Percentiles rank a stretch among this genome's conserved stretches.
Conservation (phyloP, 495 filamentous ascomycete species). For the Lasiosphaeriaceae sp. region DNA sequence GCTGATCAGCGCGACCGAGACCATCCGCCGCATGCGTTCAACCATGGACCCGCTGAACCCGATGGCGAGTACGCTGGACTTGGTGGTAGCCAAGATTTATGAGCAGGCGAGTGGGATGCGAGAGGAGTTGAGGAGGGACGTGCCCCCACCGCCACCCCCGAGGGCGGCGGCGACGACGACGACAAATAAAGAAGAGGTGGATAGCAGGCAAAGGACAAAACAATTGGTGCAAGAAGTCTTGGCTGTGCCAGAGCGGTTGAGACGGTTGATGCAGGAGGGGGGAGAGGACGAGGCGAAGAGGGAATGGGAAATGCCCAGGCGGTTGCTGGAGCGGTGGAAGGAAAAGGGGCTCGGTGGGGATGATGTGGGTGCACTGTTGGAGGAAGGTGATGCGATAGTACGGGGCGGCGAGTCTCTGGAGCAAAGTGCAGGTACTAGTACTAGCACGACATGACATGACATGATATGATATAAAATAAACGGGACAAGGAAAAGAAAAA, state of each 20-base stretch:
- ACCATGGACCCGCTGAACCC: constrained; percentile 73
- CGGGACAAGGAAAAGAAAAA: neutral
- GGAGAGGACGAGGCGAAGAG: constrained; percentile 57
- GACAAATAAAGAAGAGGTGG: constrained; percentile 55
- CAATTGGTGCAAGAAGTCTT: constrained; percentile 72
- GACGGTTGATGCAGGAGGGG: constrained; percentile 59
- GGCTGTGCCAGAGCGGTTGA: constrained; percentile 54
- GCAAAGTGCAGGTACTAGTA: neutral
- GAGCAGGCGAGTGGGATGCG: constrained; percentile 66
- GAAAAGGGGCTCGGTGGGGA: constrained; percentile 47
- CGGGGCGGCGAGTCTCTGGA: constrained; percentile 22
- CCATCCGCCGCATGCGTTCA: constrained; percentile 73
- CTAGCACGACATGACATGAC: neutral
- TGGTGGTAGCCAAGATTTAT: constrained; percentile 77
- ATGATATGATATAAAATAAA: neutral
- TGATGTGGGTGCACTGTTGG: constrained; percentile 46
- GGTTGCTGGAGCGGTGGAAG: constrained; percentile 47
- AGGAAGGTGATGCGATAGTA: constrained; percentile 48
- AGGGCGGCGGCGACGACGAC: constrained; percentile 50
- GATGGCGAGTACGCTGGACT: constrained; percentile 66
- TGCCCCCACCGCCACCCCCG: constrained; percentile 24
- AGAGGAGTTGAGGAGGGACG: constrained; percentile 43
- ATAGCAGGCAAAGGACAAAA: constrained; percentile 50
- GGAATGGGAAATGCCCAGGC: constrained; percentile 56
- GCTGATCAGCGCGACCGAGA: constrained; percentile 90